Evolutionary conservation across 352 stramenopile species (phyloP).

Genomic region (Pythium monospermum): DNA sequence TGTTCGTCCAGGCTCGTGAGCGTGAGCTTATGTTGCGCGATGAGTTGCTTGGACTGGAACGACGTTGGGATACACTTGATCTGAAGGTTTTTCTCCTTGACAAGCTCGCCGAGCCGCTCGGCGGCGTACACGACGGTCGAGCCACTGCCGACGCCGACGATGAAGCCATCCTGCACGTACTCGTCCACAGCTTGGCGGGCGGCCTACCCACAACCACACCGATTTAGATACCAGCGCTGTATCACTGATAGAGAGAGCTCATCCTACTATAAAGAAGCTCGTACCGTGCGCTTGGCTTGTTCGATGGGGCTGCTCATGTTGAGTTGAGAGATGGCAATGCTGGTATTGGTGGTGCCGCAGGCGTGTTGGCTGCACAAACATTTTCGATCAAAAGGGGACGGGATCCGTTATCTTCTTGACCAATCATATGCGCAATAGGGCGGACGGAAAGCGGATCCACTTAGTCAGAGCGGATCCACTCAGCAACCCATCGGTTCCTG

Average conservation of each 20-base stretch:
- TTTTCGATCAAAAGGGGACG: no score
- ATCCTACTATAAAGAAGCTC: no score
- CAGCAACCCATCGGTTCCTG: not conserved
- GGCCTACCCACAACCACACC: constrained; percentile 31
- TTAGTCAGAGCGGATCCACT: no score
- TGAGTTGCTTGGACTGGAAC: constrained; percentile 95
- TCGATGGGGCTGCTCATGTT: constrained; percentile 53
- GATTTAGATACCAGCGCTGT: not conserved
- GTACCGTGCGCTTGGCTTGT: constrained; percentile 70
- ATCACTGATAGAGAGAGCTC: no score
- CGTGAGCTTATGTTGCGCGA: constrained; percentile 69
- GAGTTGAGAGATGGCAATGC: not conserved
- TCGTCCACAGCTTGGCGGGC: constrained; percentile 89
- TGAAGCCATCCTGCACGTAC: constrained; percentile 91
- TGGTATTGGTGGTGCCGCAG: constrained; percentile 4
- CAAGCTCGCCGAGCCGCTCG: constrained; percentile 92
- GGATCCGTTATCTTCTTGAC: not conserved
- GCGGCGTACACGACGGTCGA: constrained; percentile 98
- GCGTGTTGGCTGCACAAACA: not conserved
- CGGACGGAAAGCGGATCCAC: no score
- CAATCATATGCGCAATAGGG: not conserved
- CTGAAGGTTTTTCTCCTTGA: constrained; percentile 89
- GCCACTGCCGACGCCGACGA: constrained; percentile 97
- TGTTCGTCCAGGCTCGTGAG: constrained; percentile 79
- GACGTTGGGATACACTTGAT: constrained; percentile 98